phyloP scores from a whole-genome alignment of 768 basidiomycete species.

The Pleurotus cornucopiae region DNA sequence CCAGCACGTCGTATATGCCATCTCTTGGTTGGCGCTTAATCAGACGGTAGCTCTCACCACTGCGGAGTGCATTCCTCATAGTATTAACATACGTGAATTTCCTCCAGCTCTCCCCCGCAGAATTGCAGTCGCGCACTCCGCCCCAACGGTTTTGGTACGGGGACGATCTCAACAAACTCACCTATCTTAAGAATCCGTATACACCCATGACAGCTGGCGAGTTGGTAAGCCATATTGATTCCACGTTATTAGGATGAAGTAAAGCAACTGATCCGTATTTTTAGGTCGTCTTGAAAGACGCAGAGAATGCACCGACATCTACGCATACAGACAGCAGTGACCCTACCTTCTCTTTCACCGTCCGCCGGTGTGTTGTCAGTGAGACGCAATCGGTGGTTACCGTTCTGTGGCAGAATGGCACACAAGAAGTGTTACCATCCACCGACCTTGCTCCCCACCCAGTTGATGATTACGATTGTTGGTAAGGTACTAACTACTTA shows the following conservation, averaged over 20 bases:
- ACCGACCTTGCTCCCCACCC: slow-evolving; percentile 74
- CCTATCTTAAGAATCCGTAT: slow-evolving; percentile 56
- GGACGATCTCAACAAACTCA: slow-evolving; percentile 57
- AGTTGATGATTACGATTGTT: slow-evolving; percentile 90
- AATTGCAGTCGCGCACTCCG: slow-evolving; percentile 54
- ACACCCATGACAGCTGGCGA: slow-evolving; percentile 70
- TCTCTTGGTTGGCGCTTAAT: slow-evolving; percentile 86
- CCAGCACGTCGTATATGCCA: slow-evolving; percentile 71
- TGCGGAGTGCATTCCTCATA: too few relatives aligned
- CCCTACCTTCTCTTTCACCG: slow-evolving; percentile 40
- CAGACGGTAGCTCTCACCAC: slow-evolving; percentile 51
- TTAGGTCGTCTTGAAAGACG: slow-evolving; percentile 53
- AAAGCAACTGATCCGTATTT: too few relatives aligned
- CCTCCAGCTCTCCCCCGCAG: slow-evolving; percentile 53
- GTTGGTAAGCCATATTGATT: slow-evolving; percentile 15
- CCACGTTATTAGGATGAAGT: too few relatives aligned
- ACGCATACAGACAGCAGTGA: slow-evolving; percentile 54
- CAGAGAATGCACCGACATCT: slow-evolving; percentile 45
- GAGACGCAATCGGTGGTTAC: slow-evolving; percentile 68
- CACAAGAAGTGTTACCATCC: slow-evolving; percentile 54
- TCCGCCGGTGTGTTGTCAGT: slow-evolving; percentile 58
- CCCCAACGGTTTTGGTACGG: slow-evolving; percentile 78
- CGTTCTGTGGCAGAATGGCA: slow-evolving; percentile 88
- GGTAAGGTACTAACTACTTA: slow-evolving; percentile 38
- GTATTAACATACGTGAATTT: neutral